Base-by-base conservation (phyloP, 352 stramenopile genomes). In the Blastocystis sp. region DNA sequence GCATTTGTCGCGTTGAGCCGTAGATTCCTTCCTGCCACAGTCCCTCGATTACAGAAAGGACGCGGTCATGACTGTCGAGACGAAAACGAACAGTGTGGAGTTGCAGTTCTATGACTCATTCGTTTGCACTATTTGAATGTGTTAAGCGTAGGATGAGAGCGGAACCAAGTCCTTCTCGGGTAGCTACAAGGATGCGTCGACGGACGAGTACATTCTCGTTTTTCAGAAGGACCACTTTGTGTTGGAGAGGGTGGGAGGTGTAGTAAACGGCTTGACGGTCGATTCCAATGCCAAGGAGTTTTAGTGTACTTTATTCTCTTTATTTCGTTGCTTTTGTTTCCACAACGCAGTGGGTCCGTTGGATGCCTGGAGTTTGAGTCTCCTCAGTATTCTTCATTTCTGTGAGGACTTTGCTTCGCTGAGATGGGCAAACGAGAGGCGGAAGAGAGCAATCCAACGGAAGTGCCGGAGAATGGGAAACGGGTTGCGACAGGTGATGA, bases 11-110 rank as follows among this genome's bases (percentile, higher is more conserved):
- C 7, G 6, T 21, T 57, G 28, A 42, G 17, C 6, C 42, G 21
- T 77, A 77, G 68, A 77, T 77, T 48, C 68, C 9, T 77, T 77
- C 52, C 24, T 77, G 2, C 68, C 68, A 3, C n/a, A 77, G 42
- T 57, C 40, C 3, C 11, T 77, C 0, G 52, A 77, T 77, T n/a
- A 43, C 28, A 34, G 11, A 11, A 48, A 57, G 52, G 24, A 34
- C 4, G 68, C 7, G 6, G 43, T 57, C 0, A 19, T 77, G 28
- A n/a, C n/a, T 4, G 21, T 77, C n/a, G 68, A 62, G 6, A 34
- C 7, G 6, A 19, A 48, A 14, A 6, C 2, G 24, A n/a, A 40
- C 21, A 34, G 10, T 10, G 68, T 60, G 43, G 14, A 61, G 21
- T 2, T 62, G 10, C 2, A 40, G 19, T 77, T 57, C 52, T 77